Evolutionary conservation across 2,329 filamentous ascomycete species (phyloP).

Genomic region (Sphaerulina vaccinii): DNA sequence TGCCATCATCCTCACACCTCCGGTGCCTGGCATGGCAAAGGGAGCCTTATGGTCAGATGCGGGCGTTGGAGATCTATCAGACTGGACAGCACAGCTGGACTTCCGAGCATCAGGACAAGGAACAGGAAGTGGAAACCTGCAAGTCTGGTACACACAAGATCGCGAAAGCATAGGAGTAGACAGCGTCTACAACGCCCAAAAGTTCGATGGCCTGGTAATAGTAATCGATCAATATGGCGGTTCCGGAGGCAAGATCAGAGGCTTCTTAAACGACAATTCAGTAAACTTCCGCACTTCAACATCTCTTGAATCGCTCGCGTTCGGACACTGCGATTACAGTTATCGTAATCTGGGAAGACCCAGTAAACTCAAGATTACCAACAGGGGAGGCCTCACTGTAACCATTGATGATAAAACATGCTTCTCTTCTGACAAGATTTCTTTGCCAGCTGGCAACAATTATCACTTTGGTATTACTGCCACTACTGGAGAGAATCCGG

Average conservation of each 20-base stretch:
- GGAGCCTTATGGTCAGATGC: conserved; percentile 78
- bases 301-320: conserved; percentile 80
- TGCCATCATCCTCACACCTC: conserved; percentile 86
- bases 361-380: conserved; percentile 74
- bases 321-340: conserved; percentile 85
- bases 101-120: conserved; percentile 87
- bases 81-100: conserved; percentile 78
- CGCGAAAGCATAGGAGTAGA: conserved; percentile 63
- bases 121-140: conserved; percentile 80
- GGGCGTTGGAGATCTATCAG: conserved; percentile 51
- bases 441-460: conserved; percentile 62
- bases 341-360: conserved; percentile 91
- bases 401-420: conserved; percentile 76
- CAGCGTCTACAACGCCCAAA: conserved; percentile 79
- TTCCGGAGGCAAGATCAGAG: conserved; percentile 75
- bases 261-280: conserved; percentile 88
- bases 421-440: conserved; percentile 77
- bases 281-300: conserved; percentile 74
- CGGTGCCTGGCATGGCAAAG: conserved; percentile 79
- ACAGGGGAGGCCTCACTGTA: conserved; percentile 67
- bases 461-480: conserved; percentile 87
- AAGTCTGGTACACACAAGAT: conserved; percentile 83
- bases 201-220: conserved; percentile 87
- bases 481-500: conserved; percentile 83
- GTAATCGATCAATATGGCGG: conserved; percentile 83